A percentile compares a stretch with the other conserved stretches of the same genome.
Conservation (phyloP, 768 basidiomycete genomes). For the Leccinum broughii region DNA sequence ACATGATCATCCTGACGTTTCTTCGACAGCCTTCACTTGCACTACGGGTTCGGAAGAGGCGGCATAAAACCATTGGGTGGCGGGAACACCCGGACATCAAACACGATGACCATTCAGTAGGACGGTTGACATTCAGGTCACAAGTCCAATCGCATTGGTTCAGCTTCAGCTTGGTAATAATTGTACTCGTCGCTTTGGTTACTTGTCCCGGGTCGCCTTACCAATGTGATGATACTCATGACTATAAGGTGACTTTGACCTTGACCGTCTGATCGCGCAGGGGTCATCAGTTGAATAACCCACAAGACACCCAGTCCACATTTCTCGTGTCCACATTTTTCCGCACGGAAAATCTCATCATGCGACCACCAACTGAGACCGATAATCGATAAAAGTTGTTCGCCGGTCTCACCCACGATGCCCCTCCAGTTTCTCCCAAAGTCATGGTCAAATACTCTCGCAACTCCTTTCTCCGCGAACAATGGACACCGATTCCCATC, state of each 20-base stretch:
- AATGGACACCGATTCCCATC: slow-evolving; percentile 30
- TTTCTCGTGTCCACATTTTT: background rate
- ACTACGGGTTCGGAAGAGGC: background rate
- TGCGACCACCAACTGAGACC: background rate
- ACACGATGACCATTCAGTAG: background rate
- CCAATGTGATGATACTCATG: background rate
- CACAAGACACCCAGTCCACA: background rate
- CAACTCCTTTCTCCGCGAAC: slow-evolving; percentile 24
- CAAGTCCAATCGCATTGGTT: background rate
- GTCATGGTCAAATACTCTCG: slow-evolving; percentile 28
- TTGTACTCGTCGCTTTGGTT: background rate
- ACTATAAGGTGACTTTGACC: no score
- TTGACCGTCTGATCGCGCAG: background rate
- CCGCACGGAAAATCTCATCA: background rate
- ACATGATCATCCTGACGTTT: background rate
- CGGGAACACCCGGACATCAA: background rate
- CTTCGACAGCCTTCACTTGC: background rate
- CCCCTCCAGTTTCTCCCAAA: background rate
- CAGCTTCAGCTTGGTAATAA: background rate
- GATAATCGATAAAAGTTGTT: background rate
- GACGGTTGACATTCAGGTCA: background rate
- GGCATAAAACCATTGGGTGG: background rate
- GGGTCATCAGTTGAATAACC: background rate
- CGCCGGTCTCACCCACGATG: background rate
- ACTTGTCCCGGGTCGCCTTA: background rate